Conservation (phyloP, 2,329 filamentous ascomycete genomes). For the Pseudopithomyces maydicus region DNA sequence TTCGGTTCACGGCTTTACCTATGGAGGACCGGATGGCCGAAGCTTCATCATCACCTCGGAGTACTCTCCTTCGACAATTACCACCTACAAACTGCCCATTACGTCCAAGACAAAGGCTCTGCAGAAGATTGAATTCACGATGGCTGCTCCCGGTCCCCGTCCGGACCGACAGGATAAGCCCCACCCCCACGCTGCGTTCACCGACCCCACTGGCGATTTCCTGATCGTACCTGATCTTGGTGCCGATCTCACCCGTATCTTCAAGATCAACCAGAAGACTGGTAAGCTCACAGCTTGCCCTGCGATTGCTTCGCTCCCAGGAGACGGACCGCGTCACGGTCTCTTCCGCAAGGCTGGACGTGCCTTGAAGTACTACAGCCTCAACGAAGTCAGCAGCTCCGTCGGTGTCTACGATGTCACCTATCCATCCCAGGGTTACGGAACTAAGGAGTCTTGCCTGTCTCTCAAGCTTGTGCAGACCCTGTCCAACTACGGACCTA, state of each 20-base stretch:
- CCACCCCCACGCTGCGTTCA: conserved; percentile 60
- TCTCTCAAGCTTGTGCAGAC: conserved; percentile 36
- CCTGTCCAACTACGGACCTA: conserved; percentile 38
- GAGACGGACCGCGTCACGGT: conserved; percentile 60
- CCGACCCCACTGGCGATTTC: conserved; percentile 56
- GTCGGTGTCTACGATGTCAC: conserved; percentile 36
- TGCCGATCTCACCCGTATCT: conserved; percentile 60
- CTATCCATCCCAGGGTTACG: conserved; percentile 28
- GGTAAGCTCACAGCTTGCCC: conserved; percentile 55
- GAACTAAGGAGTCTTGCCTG: conserved; percentile 27
- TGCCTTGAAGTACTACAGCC: conserved; percentile 34
- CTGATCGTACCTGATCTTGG: conserved; percentile 60
- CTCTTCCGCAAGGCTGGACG: conserved; percentile 51
- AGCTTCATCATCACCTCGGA: conserved; percentile 31
- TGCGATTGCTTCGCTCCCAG: conserved; percentile 49
- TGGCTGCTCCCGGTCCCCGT: conserved; percentile 48
- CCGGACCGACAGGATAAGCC: conserved; percentile 59
- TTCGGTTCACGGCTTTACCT: conserved; percentile 31
- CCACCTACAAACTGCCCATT: conserved; percentile 44
- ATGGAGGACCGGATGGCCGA: conserved; percentile 35
- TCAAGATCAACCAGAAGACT: conserved; percentile 53
- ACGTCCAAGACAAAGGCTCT: conserved; percentile 27
- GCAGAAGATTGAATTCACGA: conserved; percentile 36
- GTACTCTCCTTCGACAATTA: conserved; percentile 35
- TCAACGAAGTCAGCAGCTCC: conserved; percentile 41